A percentile compares a stretch with the other conserved stretches of the same genome.
Evolutionary conservation across 2,329 filamentous ascomycete species (phyloP).

Genomic region (Emergomyces africanus): DNA sequence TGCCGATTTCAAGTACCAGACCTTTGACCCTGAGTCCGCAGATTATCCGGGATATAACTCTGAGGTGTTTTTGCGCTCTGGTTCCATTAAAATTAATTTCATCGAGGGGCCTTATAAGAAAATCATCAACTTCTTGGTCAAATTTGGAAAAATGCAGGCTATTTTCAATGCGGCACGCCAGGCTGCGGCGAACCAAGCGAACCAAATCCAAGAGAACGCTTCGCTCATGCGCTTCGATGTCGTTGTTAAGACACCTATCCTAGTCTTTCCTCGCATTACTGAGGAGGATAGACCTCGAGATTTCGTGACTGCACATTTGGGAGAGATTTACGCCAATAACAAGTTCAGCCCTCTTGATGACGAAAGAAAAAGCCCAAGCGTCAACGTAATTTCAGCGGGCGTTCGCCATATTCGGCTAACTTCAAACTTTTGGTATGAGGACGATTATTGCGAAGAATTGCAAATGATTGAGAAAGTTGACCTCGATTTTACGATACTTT

Average conservation of each 20-base stretch:
- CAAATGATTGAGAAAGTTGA: conserved; percentile 98
- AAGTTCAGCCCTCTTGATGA: conserved; percentile 79
- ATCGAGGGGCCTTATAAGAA: conserved; percentile 94
- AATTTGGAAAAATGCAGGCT: conserved; percentile 99
- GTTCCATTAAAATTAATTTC: conserved; percentile 95
- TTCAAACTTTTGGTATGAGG: conserved; percentile 71
- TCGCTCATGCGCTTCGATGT: conserved; percentile 91
- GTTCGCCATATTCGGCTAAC: conserved; percentile 87
- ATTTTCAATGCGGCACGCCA: conserved; percentile 95
- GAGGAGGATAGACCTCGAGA: conserved; percentile 61
- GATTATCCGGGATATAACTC: conserved; percentile 91
- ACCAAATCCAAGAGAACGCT: conserved; percentile 79
- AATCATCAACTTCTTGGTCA: conserved; percentile 94
- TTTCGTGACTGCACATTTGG: conserved; percentile 79
- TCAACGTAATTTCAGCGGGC: conserved; percentile 81
- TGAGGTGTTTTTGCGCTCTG: conserved; percentile 77
- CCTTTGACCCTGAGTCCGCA: conserved; percentile 64
- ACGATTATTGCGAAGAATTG: conserved; percentile 64
- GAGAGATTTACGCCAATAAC: conserved; percentile 96
- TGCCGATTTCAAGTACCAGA: conserved; percentile 95
- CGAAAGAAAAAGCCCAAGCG: conserved; percentile 55
- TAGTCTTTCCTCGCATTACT: conserved; percentile 79
- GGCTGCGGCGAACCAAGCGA: conserved; percentile 86
- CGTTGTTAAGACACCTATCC: conserved; percentile 84
- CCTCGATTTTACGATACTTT: conserved; percentile 80